phyloP scores from a whole-genome alignment of 2,329 filamentous ascomycete genomes.

The Thelonectria blattea region DNA sequence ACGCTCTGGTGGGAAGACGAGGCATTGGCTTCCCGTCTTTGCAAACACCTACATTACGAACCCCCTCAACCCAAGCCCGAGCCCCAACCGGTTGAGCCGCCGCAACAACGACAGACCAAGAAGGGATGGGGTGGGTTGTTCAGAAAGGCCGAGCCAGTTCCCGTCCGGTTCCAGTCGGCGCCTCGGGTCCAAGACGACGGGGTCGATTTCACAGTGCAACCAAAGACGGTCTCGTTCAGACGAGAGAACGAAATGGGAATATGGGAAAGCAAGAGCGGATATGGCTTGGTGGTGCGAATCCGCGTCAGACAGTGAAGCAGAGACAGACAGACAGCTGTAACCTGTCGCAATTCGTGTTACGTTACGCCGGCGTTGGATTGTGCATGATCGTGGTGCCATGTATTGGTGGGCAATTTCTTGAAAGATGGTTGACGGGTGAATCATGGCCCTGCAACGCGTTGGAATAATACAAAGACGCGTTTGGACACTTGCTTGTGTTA shows the following conservation, averaged over 20 bases:
- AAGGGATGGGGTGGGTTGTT: conserved; percentile 45
- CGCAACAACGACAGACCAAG: conserved; percentile 43
- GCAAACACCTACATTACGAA: conserved; percentile 50
- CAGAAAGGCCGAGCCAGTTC: conserved; percentile 31
- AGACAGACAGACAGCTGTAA: background rate
- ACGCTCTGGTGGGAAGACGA: conserved; percentile 56
- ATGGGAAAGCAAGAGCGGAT: conserved; percentile 58
- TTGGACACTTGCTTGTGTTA: background rate
- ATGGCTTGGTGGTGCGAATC: conserved; percentile 55
- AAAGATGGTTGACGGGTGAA: background rate
- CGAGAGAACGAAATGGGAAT: conserved; percentile 58
- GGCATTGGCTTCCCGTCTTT: conserved; percentile 52
- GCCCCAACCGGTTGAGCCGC: conserved; percentile 39
- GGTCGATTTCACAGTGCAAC: conserved; percentile 49
- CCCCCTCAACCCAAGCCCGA: conserved; percentile 27
- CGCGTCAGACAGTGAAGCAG: conserved; percentile 25
- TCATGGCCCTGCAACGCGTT: background rate
- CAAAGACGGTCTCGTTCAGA: conserved; percentile 58
- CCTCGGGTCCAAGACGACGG: conserved; percentile 27
- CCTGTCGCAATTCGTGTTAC: background rate
- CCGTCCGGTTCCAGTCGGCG: conserved; percentile 6
- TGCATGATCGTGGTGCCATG: background rate
- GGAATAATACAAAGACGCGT: background rate
- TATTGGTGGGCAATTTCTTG: background rate
- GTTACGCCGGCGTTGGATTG: background rate